Percentiles rank a stretch among this genome's conserved stretches.
Evolutionary conservation across 352 stramenopile species (phyloP).

Genomic region (Nothophytophthora sp.): DNA sequence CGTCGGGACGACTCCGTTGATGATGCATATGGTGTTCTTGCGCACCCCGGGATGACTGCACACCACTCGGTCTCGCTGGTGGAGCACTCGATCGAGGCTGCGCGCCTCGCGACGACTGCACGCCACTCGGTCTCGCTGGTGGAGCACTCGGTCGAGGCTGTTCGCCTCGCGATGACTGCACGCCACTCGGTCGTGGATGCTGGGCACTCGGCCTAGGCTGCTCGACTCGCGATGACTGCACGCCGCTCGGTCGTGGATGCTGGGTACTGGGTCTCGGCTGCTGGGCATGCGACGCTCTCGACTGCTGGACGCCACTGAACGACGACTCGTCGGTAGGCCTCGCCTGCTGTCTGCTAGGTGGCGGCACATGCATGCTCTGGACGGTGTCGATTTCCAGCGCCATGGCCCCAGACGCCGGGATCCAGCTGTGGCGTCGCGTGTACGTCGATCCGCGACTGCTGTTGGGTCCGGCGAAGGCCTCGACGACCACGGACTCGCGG

Average conservation of each 20-base stretch:
- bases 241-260: neutral
- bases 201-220: neutral
- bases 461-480: slow-evolving; percentile 48
- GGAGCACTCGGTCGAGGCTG: slow-evolving; percentile 1
- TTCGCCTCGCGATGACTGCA: neutral
- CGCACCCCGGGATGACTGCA: slow-evolving; percentile 2
- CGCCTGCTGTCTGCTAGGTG: neutral
- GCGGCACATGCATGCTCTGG: slow-evolving; percentile 31
- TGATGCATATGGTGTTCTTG: slow-evolving; percentile 12
- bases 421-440: slow-evolving; percentile 53
- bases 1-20: slow-evolving; percentile 11
- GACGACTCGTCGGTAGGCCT: neutral
- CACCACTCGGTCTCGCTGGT: neutral
- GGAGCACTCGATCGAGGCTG: slow-evolving; percentile 3
- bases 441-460: slow-evolving; percentile 28
- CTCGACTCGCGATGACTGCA: neutral
- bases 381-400: slow-evolving; percentile 27
- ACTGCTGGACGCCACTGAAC: no score
- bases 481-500: slow-evolving; percentile 59
- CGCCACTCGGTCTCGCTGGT: neutral
- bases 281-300: neutral
- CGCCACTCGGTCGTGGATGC: neutral
- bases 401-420: slow-evolving; percentile 37
- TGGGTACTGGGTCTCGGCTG: slow-evolving; percentile 8
- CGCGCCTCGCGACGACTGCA: slow-evolving; percentile 4